These are phyloP conservation scores for Astragalus glycyphyllos DNA, from an alignment of 306 rosid species.

Conservation along the genomic window DNA sequence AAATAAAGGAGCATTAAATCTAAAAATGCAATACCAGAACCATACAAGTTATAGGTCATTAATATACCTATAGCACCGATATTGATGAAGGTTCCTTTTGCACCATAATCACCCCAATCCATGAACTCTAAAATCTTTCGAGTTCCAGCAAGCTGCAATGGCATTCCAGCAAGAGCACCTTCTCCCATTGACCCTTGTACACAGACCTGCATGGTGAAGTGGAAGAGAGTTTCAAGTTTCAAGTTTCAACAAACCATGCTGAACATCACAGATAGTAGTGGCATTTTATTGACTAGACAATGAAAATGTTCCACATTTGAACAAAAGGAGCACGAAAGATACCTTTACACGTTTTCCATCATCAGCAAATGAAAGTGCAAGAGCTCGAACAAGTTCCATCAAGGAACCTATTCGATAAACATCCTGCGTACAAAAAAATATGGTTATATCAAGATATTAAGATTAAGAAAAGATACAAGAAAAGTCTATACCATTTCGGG, in stretches of 20 bases:
- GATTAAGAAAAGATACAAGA: constrained; percentile 18
- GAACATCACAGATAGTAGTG: constrained; percentile 1
- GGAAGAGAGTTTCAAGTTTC: constrained; percentile 35
- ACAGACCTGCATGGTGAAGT: constrained; percentile 70
- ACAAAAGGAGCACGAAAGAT: constrained; percentile 34
- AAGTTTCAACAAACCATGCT: too few relatives aligned
- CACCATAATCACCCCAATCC: constrained; percentile 99
- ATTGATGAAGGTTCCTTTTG: constrained; percentile 80
- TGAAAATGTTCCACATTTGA: constrained; percentile 29
- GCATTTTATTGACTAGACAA: constrained; percentile 30
- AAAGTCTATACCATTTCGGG: constrained; percentile 79
- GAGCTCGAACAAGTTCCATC: constrained; percentile 81
- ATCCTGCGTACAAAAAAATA: constrained; percentile 67
- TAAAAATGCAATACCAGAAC: constrained; percentile 4
- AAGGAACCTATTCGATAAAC: constrained; percentile 97
- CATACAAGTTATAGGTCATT: constrained; percentile 31
- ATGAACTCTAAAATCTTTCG: constrained; percentile 87
- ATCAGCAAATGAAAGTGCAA: constrained; percentile 95
- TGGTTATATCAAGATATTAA: constrained; percentile 46
- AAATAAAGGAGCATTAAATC: constrained; percentile 34
- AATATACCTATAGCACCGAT: constrained; percentile 88
- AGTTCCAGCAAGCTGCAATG: constrained; percentile 94
- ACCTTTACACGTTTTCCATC: constrained; percentile 97
- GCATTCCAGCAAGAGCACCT: constrained; percentile 98
- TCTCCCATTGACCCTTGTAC: constrained; percentile 99